phyloP scores from a whole-genome alignment of 2,329 filamentous ascomycete genomes.

The Aspergillus sp. region DNA sequence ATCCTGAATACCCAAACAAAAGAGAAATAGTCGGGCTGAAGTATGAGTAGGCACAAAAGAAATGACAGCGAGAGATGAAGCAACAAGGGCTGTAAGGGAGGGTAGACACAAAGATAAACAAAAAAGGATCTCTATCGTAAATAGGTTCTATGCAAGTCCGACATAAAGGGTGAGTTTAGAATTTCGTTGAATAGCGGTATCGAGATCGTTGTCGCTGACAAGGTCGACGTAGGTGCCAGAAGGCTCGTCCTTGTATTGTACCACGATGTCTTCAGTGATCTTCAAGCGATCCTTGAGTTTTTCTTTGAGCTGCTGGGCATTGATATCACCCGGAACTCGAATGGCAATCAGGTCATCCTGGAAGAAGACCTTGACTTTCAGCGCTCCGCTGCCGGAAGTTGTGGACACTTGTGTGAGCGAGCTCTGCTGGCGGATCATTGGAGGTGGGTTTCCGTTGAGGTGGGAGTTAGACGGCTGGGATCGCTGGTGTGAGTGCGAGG shows the following conservation, averaged over 20 bases:
- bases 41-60: slow-evolving; percentile 9
- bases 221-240: slow-evolving; percentile 73
- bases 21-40: slow-evolving; percentile 5
- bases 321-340: slow-evolving; percentile 78
- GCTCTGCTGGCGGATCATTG: slow-evolving; percentile 51
- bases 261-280: slow-evolving; percentile 70
- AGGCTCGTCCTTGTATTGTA: slow-evolving; percentile 84
- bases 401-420: slow-evolving; percentile 51
- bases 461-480: slow-evolving; percentile 33
- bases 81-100: neutral
- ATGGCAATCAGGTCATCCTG: slow-evolving; percentile 90
- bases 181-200: slow-evolving; percentile 76
- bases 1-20: slow-evolving; percentile 12
- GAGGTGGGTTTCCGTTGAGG: slow-evolving; percentile 39
- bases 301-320: slow-evolving; percentile 73
- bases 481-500: slow-evolving; percentile 34
- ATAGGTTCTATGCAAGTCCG: slow-evolving; percentile 28
- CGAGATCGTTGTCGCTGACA: slow-evolving; percentile 76
- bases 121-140: slow-evolving; percentile 11
- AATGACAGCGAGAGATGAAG: slow-evolving; percentile 8
- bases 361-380: slow-evolving; percentile 96
- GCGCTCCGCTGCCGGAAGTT: slow-evolving; percentile 49
- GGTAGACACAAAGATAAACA: slow-evolving; percentile 6
- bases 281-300: slow-evolving; percentile 84
- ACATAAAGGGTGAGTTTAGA: slow-evolving; percentile 82